A percentile compares a stretch with the other conserved stretches of the same genome.
phyloP scores from a whole-genome alignment of 2,329 filamentous ascomycete genomes.

The Harringtonia lauricola region DNA sequence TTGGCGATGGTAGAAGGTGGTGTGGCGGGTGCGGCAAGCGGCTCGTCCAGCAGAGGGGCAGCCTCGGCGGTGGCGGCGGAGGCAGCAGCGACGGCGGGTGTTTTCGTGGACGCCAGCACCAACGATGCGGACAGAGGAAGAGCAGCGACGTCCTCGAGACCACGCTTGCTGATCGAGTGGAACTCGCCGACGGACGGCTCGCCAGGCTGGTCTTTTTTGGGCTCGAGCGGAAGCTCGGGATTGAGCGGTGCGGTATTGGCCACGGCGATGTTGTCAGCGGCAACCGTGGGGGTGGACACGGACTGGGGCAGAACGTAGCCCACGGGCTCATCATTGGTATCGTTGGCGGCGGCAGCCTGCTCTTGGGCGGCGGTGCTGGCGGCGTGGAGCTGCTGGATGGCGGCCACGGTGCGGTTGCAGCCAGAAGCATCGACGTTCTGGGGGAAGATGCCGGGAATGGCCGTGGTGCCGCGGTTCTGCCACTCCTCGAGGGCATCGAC shows the following conservation, averaged over 20 bases:
- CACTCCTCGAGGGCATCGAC: slow-evolving; percentile 68
- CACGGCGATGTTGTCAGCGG: slow-evolving; percentile 3
- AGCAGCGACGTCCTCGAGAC: too few relatives aligned
- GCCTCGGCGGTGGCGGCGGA: too few relatives aligned
- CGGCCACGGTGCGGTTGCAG: slow-evolving; percentile 49
- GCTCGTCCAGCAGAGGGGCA: too few relatives aligned
- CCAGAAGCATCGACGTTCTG: slow-evolving; percentile 67
- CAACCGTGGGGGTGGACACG: not conserved
- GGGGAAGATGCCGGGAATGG: slow-evolving; percentile 72
- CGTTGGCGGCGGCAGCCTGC: slow-evolving; percentile 19
- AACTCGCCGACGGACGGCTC: slow-evolving; percentile 13
- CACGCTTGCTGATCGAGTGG: too few relatives aligned
- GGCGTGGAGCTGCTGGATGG: slow-evolving; percentile 14
- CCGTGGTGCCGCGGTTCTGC: slow-evolving; percentile 58
- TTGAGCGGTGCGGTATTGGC: slow-evolving; percentile 11
- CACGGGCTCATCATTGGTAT: slow-evolving; percentile 12
- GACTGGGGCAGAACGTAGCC: slow-evolving; percentile 17
- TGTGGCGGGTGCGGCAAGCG: too few relatives aligned
- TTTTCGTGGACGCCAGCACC: too few relatives aligned
- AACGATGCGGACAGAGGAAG: too few relatives aligned
- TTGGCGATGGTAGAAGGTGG: not conserved
- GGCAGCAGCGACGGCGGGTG: too few relatives aligned
- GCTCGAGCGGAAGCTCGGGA: slow-evolving; percentile 17
- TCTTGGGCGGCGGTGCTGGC: slow-evolving; percentile 23
- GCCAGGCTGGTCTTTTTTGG: slow-evolving; percentile 13